A percentile compares a stretch with the other conserved stretches of the same genome.
Evolutionary conservation across 2,329 filamentous ascomycete species (phyloP).

Genomic region (Bipolaris oryzae): DNA sequence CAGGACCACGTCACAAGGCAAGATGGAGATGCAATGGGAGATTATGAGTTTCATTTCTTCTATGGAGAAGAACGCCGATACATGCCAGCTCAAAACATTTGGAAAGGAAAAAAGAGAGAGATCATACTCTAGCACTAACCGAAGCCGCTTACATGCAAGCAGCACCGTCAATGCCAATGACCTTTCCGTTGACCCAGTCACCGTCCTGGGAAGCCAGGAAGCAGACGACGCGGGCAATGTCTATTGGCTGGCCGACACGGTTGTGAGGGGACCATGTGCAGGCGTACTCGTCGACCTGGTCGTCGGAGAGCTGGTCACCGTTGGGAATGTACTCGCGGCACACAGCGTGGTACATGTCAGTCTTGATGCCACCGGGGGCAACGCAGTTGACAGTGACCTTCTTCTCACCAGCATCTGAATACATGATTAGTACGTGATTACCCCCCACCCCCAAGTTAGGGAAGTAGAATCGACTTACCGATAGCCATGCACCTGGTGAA

Average conservation of each 20-base stretch:
- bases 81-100: slow-evolving; percentile 12
- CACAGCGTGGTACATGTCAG: slow-evolving; percentile 66
- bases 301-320: slow-evolving; percentile 61
- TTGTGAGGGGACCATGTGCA: slow-evolving; percentile 68
- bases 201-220: slow-evolving; percentile 64
- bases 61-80: slow-evolving; percentile 12
- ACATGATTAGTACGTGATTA: slow-evolving; percentile 19
- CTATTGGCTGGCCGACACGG: slow-evolving; percentile 70
- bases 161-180: slow-evolving; percentile 56
- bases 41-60: slow-evolving; percentile 8
- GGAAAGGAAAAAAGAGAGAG: slow-evolving; percentile 7
- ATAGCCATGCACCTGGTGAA: slow-evolving; percentile 62
- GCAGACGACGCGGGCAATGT: slow-evolving; percentile 70
- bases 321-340: slow-evolving; percentile 68
- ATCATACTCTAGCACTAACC: slow-evolving; percentile 2
- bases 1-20: neutral
- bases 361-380: slow-evolving; percentile 62
- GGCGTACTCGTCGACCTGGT: slow-evolving; percentile 67
- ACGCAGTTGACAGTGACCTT: slow-evolving; percentile 67
- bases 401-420: slow-evolving; percentile 58
- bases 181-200: slow-evolving; percentile 62
- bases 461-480: slow-evolving; percentile 34
- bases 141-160: slow-evolving; percentile 48
- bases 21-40: neutral
- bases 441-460: neutral